Base-by-base conservation (phyloP, 1,139 yeast genomes). In the Kurtzmaniella quercitrusa region DNA sequence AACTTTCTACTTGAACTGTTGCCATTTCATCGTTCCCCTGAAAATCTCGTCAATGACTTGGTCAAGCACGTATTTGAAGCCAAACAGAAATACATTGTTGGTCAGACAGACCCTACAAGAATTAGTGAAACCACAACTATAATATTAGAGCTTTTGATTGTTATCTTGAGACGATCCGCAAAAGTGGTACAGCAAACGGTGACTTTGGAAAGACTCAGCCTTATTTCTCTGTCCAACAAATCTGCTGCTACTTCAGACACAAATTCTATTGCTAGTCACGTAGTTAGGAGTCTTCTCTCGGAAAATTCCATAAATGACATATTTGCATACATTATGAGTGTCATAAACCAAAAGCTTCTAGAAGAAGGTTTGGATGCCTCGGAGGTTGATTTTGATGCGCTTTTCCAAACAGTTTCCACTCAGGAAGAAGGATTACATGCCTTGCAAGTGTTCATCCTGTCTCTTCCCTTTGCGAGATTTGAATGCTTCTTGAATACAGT, bases 391-490 rank as follows among this genome's bases (percentile, higher is more conserved):
- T 67, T 65, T 44, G 77, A 72, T 48, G 52, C 53, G n/a, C 55
- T 70, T 16, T 50, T 65, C 12, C 63, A 62, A 38, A 62, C 59
- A 18, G 70, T 72, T 48, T 48, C 57, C 40, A 54, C 72, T n/a
- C 72, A 83, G 42, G 76, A 71, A 42, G 75, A 77, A 43, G 67
- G 78, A 0, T 60, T 82, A 41, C 62, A 58, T 24, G 66, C 78
- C 25, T 58, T 81, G 40, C 66, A 66, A 31, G 53, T 59, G 52
- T 51, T 70, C 53, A 47, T 53, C 37, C 59, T 33, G 50, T 60
- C 49, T 44, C 53, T 31, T 48, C 52, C 21, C 50, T 60, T 24
- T 14, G 31, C 41, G 0, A 49, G 62, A 37, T 56, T 61, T 12
- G 48, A 52, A 9, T 15, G 40, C 7, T 60, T 60, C 33, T 53